A percentile compares a stretch with the other conserved stretches of the same genome.
phyloP scores from a whole-genome alignment of 2,329 filamentous ascomycete species.

The Rugonectria rugulosa region DNA sequence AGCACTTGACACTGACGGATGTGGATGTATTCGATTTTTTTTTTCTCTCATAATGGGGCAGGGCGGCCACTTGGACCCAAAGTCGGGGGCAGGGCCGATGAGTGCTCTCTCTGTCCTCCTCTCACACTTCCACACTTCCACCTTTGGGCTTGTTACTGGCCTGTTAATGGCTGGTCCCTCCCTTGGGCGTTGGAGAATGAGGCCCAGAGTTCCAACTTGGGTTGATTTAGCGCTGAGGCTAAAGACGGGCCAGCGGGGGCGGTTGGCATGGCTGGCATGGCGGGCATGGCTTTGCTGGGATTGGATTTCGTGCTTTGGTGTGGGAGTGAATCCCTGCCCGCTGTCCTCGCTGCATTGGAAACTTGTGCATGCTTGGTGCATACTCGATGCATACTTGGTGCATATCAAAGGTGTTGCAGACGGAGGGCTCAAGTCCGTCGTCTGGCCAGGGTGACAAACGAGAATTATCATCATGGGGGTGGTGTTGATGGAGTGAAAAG shows the following conservation, averaged over 20 bases:
- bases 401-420: background rate
- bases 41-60: constrained; percentile 20
- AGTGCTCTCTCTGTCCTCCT: constrained; percentile 1
- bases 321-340: constrained; percentile 13
- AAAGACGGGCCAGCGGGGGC: constrained; percentile 32
- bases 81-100: constrained; percentile 16
- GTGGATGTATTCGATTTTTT: background rate
- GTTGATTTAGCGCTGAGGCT: constrained; percentile 37
- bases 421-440: background rate
- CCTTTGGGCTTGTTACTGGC: background rate
- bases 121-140: background rate
- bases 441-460: background rate
- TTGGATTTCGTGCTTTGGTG: constrained; percentile 11
- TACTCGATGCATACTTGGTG: too few relatives aligned
- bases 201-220: constrained; percentile 23
- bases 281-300: constrained; percentile 8
- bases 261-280: constrained; percentile 1
- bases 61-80: constrained; percentile 6
- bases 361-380: too few relatives aligned
- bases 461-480: too few relatives aligned
- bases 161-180: background rate
- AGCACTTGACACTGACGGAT: constrained; percentile 1
- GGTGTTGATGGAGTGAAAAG: background rate
- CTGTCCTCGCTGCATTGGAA: too few relatives aligned
- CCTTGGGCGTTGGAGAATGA: constrained; percentile 4